Percentiles rank a stretch among this genome's conserved stretches.
Conservation (phyloP, 768 basidiomycete genomes). For the Sarcodon sp. region DNA sequence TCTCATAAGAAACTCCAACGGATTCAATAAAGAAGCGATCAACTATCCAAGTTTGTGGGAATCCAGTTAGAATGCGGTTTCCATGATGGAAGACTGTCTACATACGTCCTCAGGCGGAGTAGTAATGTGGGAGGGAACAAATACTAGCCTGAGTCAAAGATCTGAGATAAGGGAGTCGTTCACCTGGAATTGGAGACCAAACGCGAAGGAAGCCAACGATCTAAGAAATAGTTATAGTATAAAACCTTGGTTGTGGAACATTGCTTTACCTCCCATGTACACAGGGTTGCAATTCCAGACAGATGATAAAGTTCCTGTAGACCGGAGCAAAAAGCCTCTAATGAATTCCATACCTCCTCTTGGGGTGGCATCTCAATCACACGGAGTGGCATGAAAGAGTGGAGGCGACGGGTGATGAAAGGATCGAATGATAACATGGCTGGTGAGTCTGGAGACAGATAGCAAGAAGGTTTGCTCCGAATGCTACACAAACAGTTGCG, state of each 20-base stretch:
- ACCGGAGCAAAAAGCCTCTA: slow-evolving; percentile 38
- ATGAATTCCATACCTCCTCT: slow-evolving; percentile 35
- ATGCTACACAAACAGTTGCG: slow-evolving; percentile 28
- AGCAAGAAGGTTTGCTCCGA: slow-evolving; percentile 21
- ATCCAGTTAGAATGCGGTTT: slow-evolving; percentile 35
- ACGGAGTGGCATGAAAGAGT: slow-evolving; percentile 59
- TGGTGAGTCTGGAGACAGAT: slow-evolving; percentile 29
- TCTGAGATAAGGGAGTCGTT: slow-evolving; percentile 43
- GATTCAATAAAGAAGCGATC: slow-evolving; percentile 56
- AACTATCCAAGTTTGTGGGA: slow-evolving; percentile 39
- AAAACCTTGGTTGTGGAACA: neutral
- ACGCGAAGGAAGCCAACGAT: slow-evolving; percentile 35
- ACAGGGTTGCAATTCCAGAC: slow-evolving; percentile 27
- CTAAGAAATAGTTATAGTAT: slow-evolving; percentile 13
- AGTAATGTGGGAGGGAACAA: slow-evolving; percentile 2
- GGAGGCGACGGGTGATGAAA: slow-evolving; percentile 49
- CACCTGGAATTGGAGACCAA: slow-evolving; percentile 29
- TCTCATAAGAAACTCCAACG: slow-evolving; percentile 39
- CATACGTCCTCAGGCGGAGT: slow-evolving; percentile 1
- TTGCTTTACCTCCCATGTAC: slow-evolving; percentile 48
- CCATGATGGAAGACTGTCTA: slow-evolving; percentile 51
- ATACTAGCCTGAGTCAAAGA: slow-evolving; percentile 46
- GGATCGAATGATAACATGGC: slow-evolving; percentile 52
- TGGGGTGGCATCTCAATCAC: slow-evolving; percentile 36
- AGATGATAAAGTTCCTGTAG: slow-evolving; percentile 40